A percentile compares a stretch with the other conserved stretches of the same genome.
These are phyloP conservation scores for Breviolum minutum DNA, from an alignment of 73 alveolate species.

Conservation along the genomic window DNA sequence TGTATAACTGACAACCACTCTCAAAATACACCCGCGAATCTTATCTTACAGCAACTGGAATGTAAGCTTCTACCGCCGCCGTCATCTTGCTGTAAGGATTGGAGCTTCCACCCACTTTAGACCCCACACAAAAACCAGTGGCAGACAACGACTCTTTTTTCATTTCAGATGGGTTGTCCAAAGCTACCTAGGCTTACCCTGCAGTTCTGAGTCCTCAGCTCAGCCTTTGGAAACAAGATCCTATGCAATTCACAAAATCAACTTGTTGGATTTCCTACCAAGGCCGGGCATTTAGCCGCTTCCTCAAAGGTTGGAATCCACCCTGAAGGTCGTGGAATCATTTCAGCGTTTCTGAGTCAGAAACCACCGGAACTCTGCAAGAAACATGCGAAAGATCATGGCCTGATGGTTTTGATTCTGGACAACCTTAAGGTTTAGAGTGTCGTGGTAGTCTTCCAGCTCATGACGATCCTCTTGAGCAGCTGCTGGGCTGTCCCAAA, in stretches of 20 bases:
- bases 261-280: neutral
- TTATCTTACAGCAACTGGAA: neutral
- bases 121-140: no score
- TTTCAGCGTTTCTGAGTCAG: neutral
- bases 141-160: no score
- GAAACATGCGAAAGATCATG: neutral
- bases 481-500: conserved; percentile 12
- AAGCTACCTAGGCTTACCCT: conserved; percentile 36
- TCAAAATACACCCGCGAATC: no score
- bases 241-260: neutral
- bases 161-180: no score
- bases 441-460: conserved; percentile 23
- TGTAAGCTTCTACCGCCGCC: neutral
- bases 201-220: conserved; percentile 40
- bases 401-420: neutral
- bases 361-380: neutral
- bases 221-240: neutral
- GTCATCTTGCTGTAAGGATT: neutral
- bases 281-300: conserved; percentile 15
- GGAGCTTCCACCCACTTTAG: no score
- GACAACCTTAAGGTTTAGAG: neutral
- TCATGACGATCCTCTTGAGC: conserved; percentile 16
- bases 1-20: no score
- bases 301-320: neutral
- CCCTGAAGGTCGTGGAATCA: neutral